These are phyloP conservation scores for Pseudogymnoascus sp. DNA, from an alignment of 2,329 filamentous ascomycete genomes.

Conservation along the genomic window DNA sequence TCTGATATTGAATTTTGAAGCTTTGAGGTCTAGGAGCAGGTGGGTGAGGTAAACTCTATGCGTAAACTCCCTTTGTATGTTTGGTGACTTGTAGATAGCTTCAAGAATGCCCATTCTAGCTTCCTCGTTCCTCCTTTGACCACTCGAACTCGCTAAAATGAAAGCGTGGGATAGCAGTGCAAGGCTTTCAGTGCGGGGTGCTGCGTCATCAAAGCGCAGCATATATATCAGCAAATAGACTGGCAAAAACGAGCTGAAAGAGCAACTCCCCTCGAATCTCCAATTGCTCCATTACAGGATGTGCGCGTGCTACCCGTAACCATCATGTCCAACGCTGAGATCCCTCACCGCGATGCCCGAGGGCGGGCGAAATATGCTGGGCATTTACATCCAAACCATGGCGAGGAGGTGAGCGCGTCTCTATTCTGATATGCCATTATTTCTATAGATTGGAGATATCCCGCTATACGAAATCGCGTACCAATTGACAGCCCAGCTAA, in stretches of 20 bases:
- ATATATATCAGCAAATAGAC: neutral
- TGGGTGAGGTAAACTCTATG: neutral
- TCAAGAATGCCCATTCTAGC: neutral
- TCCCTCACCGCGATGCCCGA: conserved; percentile 1
- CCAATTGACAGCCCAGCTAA: neutral
- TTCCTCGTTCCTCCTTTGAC: neutral
- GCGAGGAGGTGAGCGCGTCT: neutral
- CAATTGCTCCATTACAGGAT: neutral
- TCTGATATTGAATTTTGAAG: neutral
- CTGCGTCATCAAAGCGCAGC: neutral
- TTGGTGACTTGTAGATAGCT: neutral
- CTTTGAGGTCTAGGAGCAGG: neutral
- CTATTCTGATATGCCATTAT: neutral
- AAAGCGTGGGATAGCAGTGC: neutral
- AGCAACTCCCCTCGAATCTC: neutral
- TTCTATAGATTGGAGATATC: neutral
- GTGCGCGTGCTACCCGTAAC: neutral
- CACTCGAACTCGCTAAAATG: neutral
- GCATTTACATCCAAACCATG: neutral
- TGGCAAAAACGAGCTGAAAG: neutral
- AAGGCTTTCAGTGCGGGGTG: conserved; percentile 5
- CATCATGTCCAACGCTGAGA: neutral
- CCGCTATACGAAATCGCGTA: neutral
- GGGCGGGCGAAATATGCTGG: neutral
- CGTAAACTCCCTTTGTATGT: neutral